These are phyloP conservation scores for Lepidopterella palustris DNA, from an alignment of 495 filamentous ascomycete species.

Conservation along the genomic window DNA sequence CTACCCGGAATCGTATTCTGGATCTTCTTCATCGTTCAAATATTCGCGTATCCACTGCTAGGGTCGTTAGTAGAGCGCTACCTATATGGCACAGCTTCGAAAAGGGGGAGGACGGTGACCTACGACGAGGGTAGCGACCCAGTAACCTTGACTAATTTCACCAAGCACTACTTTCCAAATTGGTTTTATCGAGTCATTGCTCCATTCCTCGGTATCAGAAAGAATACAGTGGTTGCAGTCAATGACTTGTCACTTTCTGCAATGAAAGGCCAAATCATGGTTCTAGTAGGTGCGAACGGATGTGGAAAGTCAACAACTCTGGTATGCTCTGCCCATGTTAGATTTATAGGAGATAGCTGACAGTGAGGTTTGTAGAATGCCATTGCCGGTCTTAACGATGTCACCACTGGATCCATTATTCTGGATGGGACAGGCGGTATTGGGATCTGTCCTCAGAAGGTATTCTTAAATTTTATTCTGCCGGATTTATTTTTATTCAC, in stretches of 20 bases:
- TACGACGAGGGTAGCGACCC: constrained; percentile 14
- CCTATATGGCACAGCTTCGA: constrained; percentile 65
- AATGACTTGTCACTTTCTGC: constrained; percentile 58
- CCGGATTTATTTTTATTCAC: not conserved
- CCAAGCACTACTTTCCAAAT: constrained; percentile 65
- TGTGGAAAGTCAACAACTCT: constrained; percentile 82
- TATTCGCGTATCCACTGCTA: constrained; percentile 62
- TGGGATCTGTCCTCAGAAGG: constrained; percentile 65
- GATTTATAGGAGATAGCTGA: not conserved
- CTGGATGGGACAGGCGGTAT: constrained; percentile 66
- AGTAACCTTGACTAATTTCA: constrained; percentile 60
- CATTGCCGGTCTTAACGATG: constrained; percentile 68
- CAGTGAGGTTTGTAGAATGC: constrained; percentile 44
- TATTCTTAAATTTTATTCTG: not conserved
- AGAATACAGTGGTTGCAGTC: constrained; percentile 63
- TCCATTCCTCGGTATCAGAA: constrained; percentile 46
- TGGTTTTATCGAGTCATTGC: constrained; percentile 45
- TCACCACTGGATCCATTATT: constrained; percentile 63
- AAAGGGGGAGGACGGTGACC: constrained; percentile 46
- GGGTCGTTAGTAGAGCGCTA: constrained; percentile 64
- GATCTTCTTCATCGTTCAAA: constrained; percentile 65
- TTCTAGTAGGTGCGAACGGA: constrained; percentile 79
- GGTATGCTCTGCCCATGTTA: not conserved
- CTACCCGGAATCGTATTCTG: constrained; percentile 61
- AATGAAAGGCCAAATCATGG: constrained; percentile 68